Conservation (phyloP, 2,329 filamentous ascomycete genomes). For the Penicillium capsulatum region DNA sequence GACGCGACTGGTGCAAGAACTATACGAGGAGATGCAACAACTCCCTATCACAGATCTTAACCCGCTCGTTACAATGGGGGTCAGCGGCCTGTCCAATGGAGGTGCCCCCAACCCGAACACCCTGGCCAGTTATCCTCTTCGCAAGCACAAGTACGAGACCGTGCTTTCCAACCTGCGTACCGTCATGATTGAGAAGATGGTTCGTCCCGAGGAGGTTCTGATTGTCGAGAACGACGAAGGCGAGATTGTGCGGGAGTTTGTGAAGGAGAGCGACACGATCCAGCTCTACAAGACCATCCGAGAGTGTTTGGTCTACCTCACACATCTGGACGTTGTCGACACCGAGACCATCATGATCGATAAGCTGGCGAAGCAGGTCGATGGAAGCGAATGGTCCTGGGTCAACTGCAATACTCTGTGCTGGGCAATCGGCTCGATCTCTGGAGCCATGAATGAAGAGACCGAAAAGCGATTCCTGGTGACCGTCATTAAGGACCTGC, state of each 20-base stretch:
- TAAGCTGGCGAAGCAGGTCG: conserved; percentile 91
- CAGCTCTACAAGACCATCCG: conserved; percentile 98
- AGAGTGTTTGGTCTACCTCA: conserved; percentile 94
- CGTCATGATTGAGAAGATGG: conserved; percentile 99
- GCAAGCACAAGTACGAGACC: conserved; percentile 97
- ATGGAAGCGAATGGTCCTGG: conserved; percentile 97
- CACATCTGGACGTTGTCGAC: conserved; percentile 93
- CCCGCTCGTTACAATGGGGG: conserved; percentile 75
- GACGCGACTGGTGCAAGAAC: conserved; percentile 95
- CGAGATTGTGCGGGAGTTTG: conserved; percentile 97
- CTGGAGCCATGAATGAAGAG: conserved; percentile 98
- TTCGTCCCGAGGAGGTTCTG: conserved; percentile 91
- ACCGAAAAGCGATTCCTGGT: conserved; percentile 98
- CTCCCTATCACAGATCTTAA: conserved; percentile 91
- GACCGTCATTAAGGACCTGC: conserved; percentile 95
- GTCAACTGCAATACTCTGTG: conserved; percentile 99
- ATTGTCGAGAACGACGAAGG: conserved; percentile 99
- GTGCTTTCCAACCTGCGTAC: conserved; percentile 89
- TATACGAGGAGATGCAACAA: conserved; percentile 98
- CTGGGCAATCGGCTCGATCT: conserved; percentile 99
- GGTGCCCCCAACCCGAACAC: conserved; percentile 80
- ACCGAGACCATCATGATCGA: conserved; percentile 99
- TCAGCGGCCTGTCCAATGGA: conserved; percentile 65
- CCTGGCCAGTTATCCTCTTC: conserved; percentile 84
- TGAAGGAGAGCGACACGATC: conserved; percentile 98